phyloP scores from a whole-genome alignment of 306 rosid genomes.

The Phaseolus lunatus region DNA sequence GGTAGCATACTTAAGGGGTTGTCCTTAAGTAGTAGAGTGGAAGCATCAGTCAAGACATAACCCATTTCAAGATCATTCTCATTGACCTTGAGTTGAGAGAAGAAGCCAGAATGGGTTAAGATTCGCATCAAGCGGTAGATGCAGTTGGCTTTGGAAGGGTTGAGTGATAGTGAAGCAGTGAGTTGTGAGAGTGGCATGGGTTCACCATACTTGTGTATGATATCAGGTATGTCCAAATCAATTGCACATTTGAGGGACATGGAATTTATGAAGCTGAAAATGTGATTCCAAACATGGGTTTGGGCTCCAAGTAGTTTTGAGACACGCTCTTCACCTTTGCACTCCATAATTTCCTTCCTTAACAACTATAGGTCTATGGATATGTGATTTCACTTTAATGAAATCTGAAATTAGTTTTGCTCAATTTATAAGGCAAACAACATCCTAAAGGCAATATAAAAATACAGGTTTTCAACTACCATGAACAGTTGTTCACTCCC shows the following conservation, averaged over 20 bases:
- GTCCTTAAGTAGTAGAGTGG: neutral
- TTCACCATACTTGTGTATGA: neutral
- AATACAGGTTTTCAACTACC: no score
- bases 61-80: neutral
- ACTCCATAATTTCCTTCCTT: neutral
- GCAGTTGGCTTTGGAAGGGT: neutral
- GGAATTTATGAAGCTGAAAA: neutral
- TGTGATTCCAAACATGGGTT: constrained; percentile 9
- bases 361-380: neutral
- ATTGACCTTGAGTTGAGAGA: neutral
- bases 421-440: neutral
- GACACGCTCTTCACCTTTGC: neutral
- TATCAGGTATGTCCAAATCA: neutral
- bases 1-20: neutral
- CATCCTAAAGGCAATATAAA: neutral
- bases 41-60: constrained; percentile 3
- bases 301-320: neutral
- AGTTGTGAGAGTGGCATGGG: constrained; percentile 20
- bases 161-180: neutral
- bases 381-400: neutral
- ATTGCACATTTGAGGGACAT: constrained; percentile 17
- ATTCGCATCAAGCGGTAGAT: constrained; percentile 1
- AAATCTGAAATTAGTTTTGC: neutral
- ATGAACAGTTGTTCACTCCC: no score
- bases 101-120: constrained; percentile 19